Percentiles rank a stretch among this genome's conserved stretches.
Conservation (phyloP, 2,329 filamentous ascomycete genomes). For the Trichoderma atrobrunneum region DNA sequence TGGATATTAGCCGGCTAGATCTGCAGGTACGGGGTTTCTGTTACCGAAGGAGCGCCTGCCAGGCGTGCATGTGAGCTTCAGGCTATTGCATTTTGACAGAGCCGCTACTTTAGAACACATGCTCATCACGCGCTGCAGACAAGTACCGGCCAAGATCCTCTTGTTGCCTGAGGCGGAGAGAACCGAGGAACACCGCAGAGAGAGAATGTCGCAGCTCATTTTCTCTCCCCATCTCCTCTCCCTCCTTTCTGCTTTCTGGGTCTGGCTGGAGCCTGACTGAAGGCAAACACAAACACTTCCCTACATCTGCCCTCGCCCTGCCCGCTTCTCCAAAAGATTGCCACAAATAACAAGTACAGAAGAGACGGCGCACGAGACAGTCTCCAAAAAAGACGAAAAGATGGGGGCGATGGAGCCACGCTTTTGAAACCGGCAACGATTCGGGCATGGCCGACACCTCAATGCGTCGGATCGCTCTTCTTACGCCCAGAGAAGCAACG, state of each 20-base stretch:
- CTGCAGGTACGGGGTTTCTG: conserved; percentile 6
- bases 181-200: not conserved
- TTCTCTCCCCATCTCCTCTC: not conserved
- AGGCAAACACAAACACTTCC: not conserved
- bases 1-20: not conserved
- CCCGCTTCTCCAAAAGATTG: not conserved
- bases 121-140: not conserved
- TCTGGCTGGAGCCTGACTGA: not conserved
- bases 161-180: not conserved
- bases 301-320: not conserved
- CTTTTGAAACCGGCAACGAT: conserved; percentile 12
- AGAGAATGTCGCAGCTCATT: not conserved
- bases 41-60: not conserved
- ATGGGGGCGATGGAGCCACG: conserved; percentile 13
- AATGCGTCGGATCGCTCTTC: conserved; percentile 1
- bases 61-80: not conserved
- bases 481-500: not conserved
- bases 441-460: conserved; percentile 17
- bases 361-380: not conserved
- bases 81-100: not conserved
- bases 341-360: not conserved
- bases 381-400: not conserved
- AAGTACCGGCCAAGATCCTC: not conserved
- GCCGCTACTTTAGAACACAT: not conserved
- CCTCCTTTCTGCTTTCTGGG: not conserved